A percentile compares a stretch with the other conserved stretches of the same genome.
Evolutionary conservation across 2,329 filamentous ascomycete genomes (phyloP).

Genomic region (Hymenoscyphus fructigenus): DNA sequence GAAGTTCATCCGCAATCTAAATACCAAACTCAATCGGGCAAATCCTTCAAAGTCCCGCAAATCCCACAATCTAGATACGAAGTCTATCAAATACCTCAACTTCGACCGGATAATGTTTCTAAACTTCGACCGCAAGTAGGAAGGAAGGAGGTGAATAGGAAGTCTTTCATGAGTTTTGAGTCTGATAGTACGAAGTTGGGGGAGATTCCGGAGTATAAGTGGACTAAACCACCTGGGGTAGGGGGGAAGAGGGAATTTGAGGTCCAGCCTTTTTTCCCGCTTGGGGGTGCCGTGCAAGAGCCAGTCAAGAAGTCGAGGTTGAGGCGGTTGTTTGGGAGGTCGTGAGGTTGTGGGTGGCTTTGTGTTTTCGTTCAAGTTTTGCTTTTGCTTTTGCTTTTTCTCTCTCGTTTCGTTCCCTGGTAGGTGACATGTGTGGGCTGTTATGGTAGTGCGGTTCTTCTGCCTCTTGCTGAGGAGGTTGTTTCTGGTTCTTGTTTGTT

Average conservation of each 20-base stretch:
- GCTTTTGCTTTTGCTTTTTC: not conserved
- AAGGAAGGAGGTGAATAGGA: conserved; percentile 20
- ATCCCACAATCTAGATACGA: not conserved
- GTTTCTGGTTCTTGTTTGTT: not conserved
- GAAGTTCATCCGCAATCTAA: not conserved
- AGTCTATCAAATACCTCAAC: not conserved
- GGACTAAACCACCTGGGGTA: not conserved
- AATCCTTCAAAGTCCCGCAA: conserved; percentile 2
- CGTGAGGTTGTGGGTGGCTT: not conserved
- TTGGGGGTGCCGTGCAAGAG: conserved; percentile 23
- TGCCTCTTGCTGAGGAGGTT: not conserved
- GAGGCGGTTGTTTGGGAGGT: conserved; percentile 26
- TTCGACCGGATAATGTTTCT: not conserved
- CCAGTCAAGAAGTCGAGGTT: conserved; percentile 27
- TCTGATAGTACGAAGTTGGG: conserved; percentile 48
- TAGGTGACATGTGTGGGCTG: too few species aligned
- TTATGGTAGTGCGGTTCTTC: not conserved
- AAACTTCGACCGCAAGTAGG: not conserved
- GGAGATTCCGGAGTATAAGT: conserved; percentile 39
- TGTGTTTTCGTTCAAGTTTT: not conserved
- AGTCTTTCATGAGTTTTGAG: conserved; percentile 40
- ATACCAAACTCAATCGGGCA: not conserved
- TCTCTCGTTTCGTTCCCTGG: too few species aligned
- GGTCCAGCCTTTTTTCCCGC: conserved; percentile 25
- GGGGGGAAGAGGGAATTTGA: conserved; percentile 20